A percentile compares a stretch with the other conserved stretches of the same genome.
phyloP scores from a whole-genome alignment of 257 asterid genomes.

The Nicotiana benthamiana region DNA sequence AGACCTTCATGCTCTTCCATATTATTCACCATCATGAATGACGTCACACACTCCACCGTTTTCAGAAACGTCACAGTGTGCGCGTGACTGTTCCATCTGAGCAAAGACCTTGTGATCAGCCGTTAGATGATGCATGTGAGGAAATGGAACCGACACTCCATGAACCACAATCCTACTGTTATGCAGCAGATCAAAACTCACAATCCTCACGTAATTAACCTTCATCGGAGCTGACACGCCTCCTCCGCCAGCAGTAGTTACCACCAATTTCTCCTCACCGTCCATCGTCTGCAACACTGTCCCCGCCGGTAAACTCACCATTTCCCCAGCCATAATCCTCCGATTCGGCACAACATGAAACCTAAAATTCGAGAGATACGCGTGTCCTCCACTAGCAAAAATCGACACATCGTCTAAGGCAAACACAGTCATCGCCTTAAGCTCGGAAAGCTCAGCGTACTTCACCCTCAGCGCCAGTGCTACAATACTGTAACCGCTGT shows the following conservation, averaged over 20 bases:
- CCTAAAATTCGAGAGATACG: constrained; percentile 45
- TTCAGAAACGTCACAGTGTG: constrained; percentile 31
- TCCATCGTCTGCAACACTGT: constrained; percentile 51
- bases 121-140: constrained; percentile 40
- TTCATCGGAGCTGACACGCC: constrained; percentile 49
- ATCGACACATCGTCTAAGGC: constrained; percentile 52
- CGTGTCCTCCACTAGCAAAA: constrained; percentile 48
- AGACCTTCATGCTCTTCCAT: constrained; percentile 29
- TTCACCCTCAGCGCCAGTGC: constrained; percentile 60
- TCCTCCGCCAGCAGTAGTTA: constrained; percentile 57
- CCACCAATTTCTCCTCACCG: constrained; percentile 39
- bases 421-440: constrained; percentile 51
- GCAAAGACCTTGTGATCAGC: constrained; percentile 13
- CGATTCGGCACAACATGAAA: constrained; percentile 65
- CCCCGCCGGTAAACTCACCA: constrained; percentile 39
- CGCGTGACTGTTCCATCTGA: constrained; percentile 23
- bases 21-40: constrained; percentile 18
- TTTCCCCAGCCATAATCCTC: constrained; percentile 46
- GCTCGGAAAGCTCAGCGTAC: constrained; percentile 41
- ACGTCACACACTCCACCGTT: constrained; percentile 42
- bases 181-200: constrained; percentile 50
- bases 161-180: constrained; percentile 58
- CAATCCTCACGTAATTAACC: constrained; percentile 47
- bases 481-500: constrained; percentile 49
- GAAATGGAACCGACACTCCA: constrained; percentile 50